Evolutionary conservation across 2,329 filamentous ascomycete species (phyloP), one percentile per base, ranked within the genome.

Genomic region (Stemphylium beticola): DNA sequence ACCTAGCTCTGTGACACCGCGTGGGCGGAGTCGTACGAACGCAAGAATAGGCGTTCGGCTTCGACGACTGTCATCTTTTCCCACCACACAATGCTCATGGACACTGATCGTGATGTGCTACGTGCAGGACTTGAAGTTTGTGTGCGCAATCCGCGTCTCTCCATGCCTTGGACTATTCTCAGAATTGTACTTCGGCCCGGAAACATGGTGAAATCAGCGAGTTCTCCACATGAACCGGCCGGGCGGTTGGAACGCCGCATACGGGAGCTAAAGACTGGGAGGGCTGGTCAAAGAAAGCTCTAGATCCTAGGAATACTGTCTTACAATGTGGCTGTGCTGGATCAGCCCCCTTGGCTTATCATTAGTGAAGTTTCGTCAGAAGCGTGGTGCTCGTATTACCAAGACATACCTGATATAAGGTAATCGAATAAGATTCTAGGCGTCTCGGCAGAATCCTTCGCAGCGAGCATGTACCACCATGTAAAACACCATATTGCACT

Each of bases 1-100:
- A 64, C 62, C 68, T 73, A 73, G 71, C 53, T 40, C 37, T 10
- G 61, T 73, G 59, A 52, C 61, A 72, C 67, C 42, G 38, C 64
- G 49, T 57, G 34, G 22, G 34, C 11, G 40, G 54, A 14, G 12
- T 34, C 14, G 14, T 15, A n/a, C 14, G 15, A 15, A 34, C 32
- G 8, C 26, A 29, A 29, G 9, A 29, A 29, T 3, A 29, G 26
- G 26, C 26, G 10, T 29, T 29, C 26, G 2, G 26, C n/a, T n/a
- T n/a, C 9, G 26, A 29, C 26, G 8, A 29, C 8, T 29, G 26
- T 29, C 26, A 29, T 2, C 26, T 29, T 29, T 29, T 29, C 26
- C 4, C 26, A 29, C 7, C 11, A 29, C 26, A 29, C 2, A 11
- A 29, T 11, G 11, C 11, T 8, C 2, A 29, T 10, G 26, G 26